phyloP scores from a whole-genome alignment of 257 asterid species.

The Dorcoceras hygrometricum region DNA sequence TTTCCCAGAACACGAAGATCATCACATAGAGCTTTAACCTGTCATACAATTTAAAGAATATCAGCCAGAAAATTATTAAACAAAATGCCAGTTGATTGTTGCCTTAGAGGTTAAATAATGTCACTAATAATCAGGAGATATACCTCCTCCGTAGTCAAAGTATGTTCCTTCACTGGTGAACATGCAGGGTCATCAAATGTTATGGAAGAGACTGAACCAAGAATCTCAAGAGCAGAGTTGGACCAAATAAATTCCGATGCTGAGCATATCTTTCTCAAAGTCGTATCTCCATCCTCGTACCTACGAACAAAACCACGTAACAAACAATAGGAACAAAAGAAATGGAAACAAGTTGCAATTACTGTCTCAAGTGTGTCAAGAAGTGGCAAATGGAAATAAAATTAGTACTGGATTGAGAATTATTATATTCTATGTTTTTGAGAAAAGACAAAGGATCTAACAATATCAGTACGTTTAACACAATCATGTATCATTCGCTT shows the following conservation, averaged over 20 bases:
- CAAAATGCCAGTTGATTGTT: background rate
- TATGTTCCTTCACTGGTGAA: conserved; percentile 62
- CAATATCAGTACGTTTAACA: background rate
- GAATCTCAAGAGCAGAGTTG: conserved; percentile 65
- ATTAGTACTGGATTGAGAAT: background rate
- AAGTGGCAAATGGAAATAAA: too few species aligned
- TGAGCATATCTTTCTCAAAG: conserved; percentile 60
- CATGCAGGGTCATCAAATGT: conserved; percentile 63
- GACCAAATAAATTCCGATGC: conserved; percentile 83
- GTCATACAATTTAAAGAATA: conserved; percentile 23
- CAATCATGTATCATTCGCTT: background rate
- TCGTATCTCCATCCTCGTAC: conserved; percentile 87
- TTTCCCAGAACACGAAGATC: conserved; percentile 83
- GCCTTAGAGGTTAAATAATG: too few species aligned
- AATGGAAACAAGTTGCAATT: background rate
- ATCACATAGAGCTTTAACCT: conserved; percentile 86
- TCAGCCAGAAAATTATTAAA: background rate
- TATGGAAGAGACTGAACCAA: conserved; percentile 75
- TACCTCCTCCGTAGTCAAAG: conserved; percentile 85
- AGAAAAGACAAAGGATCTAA: too few species aligned
- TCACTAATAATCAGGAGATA: background rate
- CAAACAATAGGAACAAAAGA: background rate
- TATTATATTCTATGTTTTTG: too few species aligned
- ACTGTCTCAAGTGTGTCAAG: background rate
- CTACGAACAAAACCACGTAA: conserved; percentile 31